Evolutionary conservation across 2,329 filamentous ascomycete genomes (phyloP).

Genomic region (Dothideomycetidae sp.): DNA sequence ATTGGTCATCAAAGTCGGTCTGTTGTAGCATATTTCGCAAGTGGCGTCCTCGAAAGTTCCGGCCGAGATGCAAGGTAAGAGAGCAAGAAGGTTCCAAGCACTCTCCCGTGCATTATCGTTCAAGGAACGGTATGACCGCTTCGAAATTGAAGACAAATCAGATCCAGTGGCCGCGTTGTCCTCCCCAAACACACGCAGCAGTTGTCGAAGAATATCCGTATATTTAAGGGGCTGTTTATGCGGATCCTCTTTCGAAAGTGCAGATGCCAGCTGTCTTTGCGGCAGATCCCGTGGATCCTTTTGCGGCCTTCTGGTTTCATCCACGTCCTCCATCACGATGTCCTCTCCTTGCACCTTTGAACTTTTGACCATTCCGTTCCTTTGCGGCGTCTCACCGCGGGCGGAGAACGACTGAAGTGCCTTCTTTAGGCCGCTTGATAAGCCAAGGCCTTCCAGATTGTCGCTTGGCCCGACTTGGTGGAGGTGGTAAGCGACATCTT

Average conservation of each 20-base stretch:
- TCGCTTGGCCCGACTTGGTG: background rate
- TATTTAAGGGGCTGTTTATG: background rate
- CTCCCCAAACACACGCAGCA: background rate
- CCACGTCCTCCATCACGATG: background rate
- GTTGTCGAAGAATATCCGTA: background rate
- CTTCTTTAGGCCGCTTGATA: background rate
- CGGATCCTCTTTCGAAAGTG: background rate
- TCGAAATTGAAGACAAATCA: background rate
- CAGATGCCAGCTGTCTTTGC: too few species aligned
- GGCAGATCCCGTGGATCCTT: background rate
- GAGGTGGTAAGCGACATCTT: background rate
- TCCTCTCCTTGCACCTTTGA: too few species aligned
- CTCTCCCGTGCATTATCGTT: conserved; percentile 5
- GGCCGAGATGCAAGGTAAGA: conserved; percentile 9
- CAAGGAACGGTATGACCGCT: conserved; percentile 16
- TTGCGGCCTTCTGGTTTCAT: too few species aligned
- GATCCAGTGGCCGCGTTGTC: background rate
- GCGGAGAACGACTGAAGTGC: background rate
- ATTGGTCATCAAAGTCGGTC: conserved; percentile 1
- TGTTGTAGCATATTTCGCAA: conserved; percentile 6
- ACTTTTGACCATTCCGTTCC: too few species aligned
- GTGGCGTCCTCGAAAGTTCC: background rate
- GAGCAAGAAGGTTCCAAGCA: conserved; percentile 6
- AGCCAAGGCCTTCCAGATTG: background rate
- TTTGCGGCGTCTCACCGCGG: too few species aligned